A percentile compares a stretch with the other conserved stretches of the same genome.
Conservation (phyloP, 495 filamentous ascomycete species). For the Penicillium flavigenum region DNA sequence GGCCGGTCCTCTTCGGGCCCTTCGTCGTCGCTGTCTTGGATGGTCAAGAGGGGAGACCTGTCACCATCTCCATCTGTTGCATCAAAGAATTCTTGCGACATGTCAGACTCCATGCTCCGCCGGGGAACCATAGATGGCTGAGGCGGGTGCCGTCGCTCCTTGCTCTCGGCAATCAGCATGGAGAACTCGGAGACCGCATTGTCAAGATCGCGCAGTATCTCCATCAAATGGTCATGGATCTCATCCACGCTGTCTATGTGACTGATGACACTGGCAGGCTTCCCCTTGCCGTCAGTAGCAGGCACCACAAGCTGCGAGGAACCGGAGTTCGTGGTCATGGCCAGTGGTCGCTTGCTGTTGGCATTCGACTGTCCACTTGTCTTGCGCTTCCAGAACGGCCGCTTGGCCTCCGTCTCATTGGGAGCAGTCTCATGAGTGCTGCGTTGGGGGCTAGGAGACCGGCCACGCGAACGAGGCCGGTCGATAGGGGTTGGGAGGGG, state of each 20-base stretch:
- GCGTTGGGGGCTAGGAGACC: conserved; percentile 42
- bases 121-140: conserved; percentile 56
- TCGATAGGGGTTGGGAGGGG: conserved; percentile 19
- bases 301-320: conserved; percentile 60
- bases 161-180: conserved; percentile 69
- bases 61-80: conserved; percentile 67
- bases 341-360: conserved; percentile 29
- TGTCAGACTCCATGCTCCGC: conserved; percentile 76
- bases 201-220: conserved; percentile 79
- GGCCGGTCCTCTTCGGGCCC: conserved; percentile 27
- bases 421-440: conserved; percentile 38
- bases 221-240: conserved; percentile 75
- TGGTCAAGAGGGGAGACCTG: conserved; percentile 67
- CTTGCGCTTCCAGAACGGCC: conserved; percentile 90
- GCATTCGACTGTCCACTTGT: conserved; percentile 47
- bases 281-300: conserved; percentile 23
- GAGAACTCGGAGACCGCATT: conserved; percentile 79
- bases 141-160: conserved; percentile 65
- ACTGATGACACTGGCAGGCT: conserved; percentile 38
- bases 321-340: conserved; percentile 43
- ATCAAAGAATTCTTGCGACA: conserved; percentile 91
- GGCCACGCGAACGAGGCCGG: conserved; percentile 32
- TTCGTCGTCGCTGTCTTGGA: conserved; percentile 63
- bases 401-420: conserved; percentile 35
- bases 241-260: conserved; percentile 54